phyloP scores from a whole-genome alignment of 1,284 basidiomycete species.

The Naganishia albida region DNA sequence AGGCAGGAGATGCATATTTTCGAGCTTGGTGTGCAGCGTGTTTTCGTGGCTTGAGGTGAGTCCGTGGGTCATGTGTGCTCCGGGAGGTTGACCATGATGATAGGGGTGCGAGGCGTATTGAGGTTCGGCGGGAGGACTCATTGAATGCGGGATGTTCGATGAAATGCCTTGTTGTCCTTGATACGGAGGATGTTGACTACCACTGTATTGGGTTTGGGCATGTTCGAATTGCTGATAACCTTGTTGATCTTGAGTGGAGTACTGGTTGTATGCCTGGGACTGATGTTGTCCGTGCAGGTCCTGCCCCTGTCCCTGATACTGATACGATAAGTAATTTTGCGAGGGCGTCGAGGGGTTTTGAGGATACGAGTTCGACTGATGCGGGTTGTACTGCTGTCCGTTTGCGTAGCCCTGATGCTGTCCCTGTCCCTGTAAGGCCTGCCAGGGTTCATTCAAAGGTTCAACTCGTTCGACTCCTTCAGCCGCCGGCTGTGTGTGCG shows the following conservation, averaged over 20 bases:
- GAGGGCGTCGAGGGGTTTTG: not conserved
- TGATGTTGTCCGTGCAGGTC: constrained; percentile 10
- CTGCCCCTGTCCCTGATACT: constrained; percentile 17
- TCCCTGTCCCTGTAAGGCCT: not conserved
- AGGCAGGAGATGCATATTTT: constrained; percentile 5
- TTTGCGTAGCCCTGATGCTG: not conserved
- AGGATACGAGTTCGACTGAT: not conserved
- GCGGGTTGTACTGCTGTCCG: constrained; percentile 13
- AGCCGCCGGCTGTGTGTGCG: constrained; percentile 8
- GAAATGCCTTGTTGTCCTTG: not conserved
- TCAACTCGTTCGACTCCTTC: constrained; percentile 30
- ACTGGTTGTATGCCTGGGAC: not conserved
- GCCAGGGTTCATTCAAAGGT: constrained; percentile 21
- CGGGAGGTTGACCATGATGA: constrained; percentile 10
- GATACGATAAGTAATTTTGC: constrained; percentile 5
- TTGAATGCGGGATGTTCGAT: constrained; percentile 6
- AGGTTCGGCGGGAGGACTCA: not conserved
- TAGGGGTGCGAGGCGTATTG: constrained; percentile 7
- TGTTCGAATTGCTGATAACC: constrained; percentile 1
- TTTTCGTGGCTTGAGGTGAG: constrained; percentile 4
- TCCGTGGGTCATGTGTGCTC: constrained; percentile 10
- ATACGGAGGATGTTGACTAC: not conserved
- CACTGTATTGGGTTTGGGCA: not conserved
- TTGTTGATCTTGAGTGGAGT: not conserved
- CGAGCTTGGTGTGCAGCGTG: constrained; percentile 9